Base-by-base conservation (phyloP, 495 filamentous ascomycete genomes). In the Lasiosphaeria hispida region DNA sequence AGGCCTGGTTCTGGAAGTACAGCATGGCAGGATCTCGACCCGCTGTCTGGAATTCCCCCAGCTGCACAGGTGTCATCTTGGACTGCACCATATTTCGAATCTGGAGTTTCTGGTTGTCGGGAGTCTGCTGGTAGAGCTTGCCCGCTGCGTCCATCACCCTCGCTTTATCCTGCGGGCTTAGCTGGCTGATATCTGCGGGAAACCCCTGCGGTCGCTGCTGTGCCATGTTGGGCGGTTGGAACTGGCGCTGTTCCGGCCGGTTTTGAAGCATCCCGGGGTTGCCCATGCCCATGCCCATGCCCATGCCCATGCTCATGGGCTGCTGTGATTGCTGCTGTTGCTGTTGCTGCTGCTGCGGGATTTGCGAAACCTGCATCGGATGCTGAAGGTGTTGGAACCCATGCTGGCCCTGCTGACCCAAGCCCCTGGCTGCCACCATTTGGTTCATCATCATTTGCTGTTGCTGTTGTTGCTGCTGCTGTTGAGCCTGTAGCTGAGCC, bases 351-450 rank as follows among this genome's bases (percentile, higher is more conserved):
- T 71, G 70, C 15, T 73, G 77, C 8, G 75, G 71, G 13, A 78
- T 71, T 39, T 62, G 71, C 1, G 74, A 71, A 0, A 74, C 64
- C 59, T 82, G 79, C 75, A 77, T 80, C 40, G 69, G 80, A 33
- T 79, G 76, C 36, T 77, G 75, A 35, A 80, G 69, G 36, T 77
- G 74, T 41, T 74, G 77, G 40, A 83, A 80, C 1, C 70, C 62
- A 2, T 67, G 73, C 48, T 78, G 78, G 0, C 64, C 48, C 1
- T 64, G 72, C 57, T 77, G 77, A 0, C 68, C 69, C 67, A 78
- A 67, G 0, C 65, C 68, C 40, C 77, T 72, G 11, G 48, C 17
- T 23, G 18, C 49, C 6, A 54, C 63, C 65, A 79, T 75, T 55
- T 75, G 77, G 50, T 73, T 78, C 71, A 80, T 72, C 62, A 82